Evolutionary conservation across 371 early-diverging fungal genomes (phyloP), one percentile per base, ranked within the genome.

Genomic region (Mortierella sp.): DNA sequence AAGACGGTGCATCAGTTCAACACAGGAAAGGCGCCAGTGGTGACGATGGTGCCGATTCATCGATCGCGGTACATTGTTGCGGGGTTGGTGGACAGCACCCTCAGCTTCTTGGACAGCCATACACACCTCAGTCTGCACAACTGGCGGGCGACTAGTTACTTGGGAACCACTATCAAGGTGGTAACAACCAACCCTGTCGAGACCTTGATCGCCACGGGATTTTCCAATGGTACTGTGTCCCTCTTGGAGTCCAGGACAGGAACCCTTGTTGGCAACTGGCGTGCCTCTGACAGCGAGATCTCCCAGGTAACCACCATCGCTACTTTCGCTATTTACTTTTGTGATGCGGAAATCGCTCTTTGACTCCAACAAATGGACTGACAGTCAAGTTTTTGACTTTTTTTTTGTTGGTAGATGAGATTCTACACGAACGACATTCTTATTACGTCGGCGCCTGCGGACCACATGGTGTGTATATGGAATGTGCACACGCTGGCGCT

Each of bases 391-490:
- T 45, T 39, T 9, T 14, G n/a, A 13, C 5, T 39, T 65, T 26
- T 37, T n/a, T n/a, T n/a, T n/a, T n/a, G n/a, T n/a, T n/a, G n/a
- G 16, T 64, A 92, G 92, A 82, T 91, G 79, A 91, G 87, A 72
- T 92, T 92, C 58, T 91, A 91, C 68, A 87, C 91, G 11, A 88
- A 91, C 47, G 91, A 91, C 69, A 68, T 90, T 26, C 79, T 92
- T 16, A 85, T 92, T 39, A 89, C 91, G 6, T 90, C 91, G 69
- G 92, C 92, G 11, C 86, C 91, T 1, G 90, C 91, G n/a, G 92
- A 92, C 70, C 91, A 92, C 68, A 79, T 88, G 48, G 88, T 92
- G 50, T 92, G 89, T 52, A 88, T 92, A 40, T 92, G 93, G 93
- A 89, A 91, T 53, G 90, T 89, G 10, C 88, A 86, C 58, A 85